These are phyloP conservation scores for Phytomonas sp. DNA, from an alignment of 208 protist genomes.

Conservation along the genomic window DNA sequence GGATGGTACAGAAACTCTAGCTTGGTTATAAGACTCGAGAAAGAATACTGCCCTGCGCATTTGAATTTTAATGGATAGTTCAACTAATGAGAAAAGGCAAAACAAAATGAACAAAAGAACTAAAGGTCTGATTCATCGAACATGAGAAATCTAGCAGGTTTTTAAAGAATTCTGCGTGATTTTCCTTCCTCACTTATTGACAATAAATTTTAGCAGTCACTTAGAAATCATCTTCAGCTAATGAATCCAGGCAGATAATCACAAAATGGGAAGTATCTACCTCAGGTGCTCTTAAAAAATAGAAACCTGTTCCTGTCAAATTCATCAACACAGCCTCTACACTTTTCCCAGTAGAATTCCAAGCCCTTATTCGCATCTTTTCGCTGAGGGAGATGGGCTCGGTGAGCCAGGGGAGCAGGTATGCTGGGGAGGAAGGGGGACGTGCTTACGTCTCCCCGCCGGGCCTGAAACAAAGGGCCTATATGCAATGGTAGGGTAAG, in stretches of 20 bases:
- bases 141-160: background rate
- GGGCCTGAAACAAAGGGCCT: too few relatives aligned
- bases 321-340: too few relatives aligned
- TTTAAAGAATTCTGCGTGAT: background rate
- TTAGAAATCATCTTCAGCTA: background rate
- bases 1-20: background rate
- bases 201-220: background rate
- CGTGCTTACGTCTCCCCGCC: too few relatives aligned
- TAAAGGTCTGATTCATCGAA: background rate
- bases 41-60: conserved; percentile 16
- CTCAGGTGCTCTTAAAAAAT: background rate
- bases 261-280: background rate
- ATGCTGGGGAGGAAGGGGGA: too few relatives aligned
- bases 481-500: too few relatives aligned
- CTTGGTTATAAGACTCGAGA: conserved; percentile 16
- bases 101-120: background rate
- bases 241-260: background rate
- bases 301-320: background rate
- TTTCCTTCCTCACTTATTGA: background rate
- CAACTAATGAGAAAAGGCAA: background rate
- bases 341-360: too few relatives aligned
- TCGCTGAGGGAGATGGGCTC: too few relatives aligned
- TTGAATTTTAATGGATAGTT: conserved; percentile 6
- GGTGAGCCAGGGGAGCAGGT: too few relatives aligned
- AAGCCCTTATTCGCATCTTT: too few relatives aligned